phyloP scores from a whole-genome alignment of 2,329 filamentous ascomycete genomes.

The Podosphaera aphanis region DNA sequence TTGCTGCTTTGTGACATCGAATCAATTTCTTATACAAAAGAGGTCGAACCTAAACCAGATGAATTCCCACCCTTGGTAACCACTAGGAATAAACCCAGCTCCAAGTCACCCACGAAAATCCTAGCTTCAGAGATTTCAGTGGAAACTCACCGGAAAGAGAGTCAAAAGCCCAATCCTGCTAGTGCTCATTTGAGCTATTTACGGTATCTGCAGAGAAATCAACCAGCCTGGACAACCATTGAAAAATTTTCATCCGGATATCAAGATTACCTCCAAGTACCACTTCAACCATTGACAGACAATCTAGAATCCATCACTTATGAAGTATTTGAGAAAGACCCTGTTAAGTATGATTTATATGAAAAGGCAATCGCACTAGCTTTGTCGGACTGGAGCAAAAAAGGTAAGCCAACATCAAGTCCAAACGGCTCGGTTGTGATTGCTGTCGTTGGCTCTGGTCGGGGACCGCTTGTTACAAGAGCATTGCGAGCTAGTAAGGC shows the following conservation, averaged over 20 bases:
- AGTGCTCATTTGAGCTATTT: slow-evolving; percentile 58
- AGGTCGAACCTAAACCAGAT: slow-evolving; percentile 4
- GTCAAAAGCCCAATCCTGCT: slow-evolving; percentile 26
- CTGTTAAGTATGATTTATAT: slow-evolving; percentile 94
- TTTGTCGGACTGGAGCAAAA: slow-evolving; percentile 51
- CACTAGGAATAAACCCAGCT: neutral
- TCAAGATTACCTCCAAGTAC: slow-evolving; percentile 90
- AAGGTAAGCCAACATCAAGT: slow-evolving; percentile 52
- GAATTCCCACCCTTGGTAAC: neutral
- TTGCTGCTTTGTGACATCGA: slow-evolving; percentile 39
- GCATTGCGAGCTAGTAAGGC: slow-evolving; percentile 57
- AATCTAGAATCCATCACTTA: slow-evolving; percentile 95
- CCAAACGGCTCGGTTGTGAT: slow-evolving; percentile 52
- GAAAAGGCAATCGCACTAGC: slow-evolving; percentile 65
- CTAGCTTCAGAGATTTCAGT: slow-evolving; percentile 16
- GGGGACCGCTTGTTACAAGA: slow-evolving; percentile 75
- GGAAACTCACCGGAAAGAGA: slow-evolving; percentile 16
- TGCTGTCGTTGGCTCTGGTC: slow-evolving; percentile 78
- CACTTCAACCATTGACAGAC: slow-evolving; percentile 80
- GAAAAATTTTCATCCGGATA: slow-evolving; percentile 51
- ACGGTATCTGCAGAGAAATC: slow-evolving; percentile 60
- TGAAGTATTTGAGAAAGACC: slow-evolving; percentile 95
- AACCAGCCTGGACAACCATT: slow-evolving; percentile 39
- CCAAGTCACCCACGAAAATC: neutral
- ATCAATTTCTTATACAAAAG: slow-evolving; percentile 20